Conservation (phyloP, 148 eudicot genomes). For the Persicaria maculosa region DNA sequence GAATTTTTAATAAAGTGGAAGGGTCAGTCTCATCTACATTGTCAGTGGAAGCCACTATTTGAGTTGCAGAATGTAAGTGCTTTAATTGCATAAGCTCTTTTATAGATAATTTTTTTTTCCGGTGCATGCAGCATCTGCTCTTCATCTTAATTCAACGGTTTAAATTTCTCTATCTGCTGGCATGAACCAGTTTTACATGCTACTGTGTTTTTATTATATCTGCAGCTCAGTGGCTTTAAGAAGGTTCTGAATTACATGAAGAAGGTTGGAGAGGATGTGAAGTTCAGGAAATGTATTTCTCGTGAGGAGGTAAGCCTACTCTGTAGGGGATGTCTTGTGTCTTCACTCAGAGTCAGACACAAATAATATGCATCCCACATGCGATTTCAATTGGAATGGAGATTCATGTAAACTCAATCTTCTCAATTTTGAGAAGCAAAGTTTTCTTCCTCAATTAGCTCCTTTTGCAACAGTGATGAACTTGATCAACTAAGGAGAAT, state of each 20-base stretch:
- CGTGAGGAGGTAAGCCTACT: slow-evolving; percentile 72
- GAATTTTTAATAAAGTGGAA: slow-evolving; percentile 97
- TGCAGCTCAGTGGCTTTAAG: slow-evolving; percentile 98
- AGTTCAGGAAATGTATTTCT: slow-evolving; percentile 71
- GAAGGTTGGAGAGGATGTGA: slow-evolving; percentile 74
- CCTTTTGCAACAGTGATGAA: background rate
- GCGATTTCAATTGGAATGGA: background rate
- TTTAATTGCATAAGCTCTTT: background rate
- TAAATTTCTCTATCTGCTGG: background rate
- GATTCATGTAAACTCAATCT: background rate
- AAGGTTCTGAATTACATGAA: slow-evolving; percentile 91
- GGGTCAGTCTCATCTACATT: slow-evolving; percentile 94
- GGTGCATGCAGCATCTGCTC: background rate
- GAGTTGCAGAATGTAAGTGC: slow-evolving; percentile 80
- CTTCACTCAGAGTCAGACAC: background rate
- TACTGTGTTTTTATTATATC: slow-evolving; percentile 9
- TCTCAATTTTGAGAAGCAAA: background rate
- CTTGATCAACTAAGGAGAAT: background rate
- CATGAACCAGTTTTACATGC: background rate
- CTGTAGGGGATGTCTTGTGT: background rate
- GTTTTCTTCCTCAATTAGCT: background rate
- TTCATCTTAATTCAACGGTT: background rate
- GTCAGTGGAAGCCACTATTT: slow-evolving; percentile 72
- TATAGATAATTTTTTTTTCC: background rate
- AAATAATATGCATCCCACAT: background rate